These are phyloP conservation scores for Backusella luteola DNA, from an alignment of 192 early-diverging fungal genomes.

Conservation along the genomic window DNA sequence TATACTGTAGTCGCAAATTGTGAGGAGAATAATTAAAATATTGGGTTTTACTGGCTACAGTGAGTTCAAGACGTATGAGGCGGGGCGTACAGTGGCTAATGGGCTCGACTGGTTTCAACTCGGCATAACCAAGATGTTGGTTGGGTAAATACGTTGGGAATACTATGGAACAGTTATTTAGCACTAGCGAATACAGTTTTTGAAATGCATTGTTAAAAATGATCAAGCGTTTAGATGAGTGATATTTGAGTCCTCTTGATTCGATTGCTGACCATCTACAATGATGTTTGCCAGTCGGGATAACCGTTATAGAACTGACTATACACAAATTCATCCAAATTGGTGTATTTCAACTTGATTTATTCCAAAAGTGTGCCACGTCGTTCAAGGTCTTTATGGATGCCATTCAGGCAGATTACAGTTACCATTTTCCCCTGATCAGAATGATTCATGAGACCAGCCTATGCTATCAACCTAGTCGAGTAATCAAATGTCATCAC, in stretches of 20 bases:
- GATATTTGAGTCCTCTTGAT: no score
- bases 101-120: neutral
- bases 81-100: no score
- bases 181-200: neutral
- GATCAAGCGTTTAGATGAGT: neutral
- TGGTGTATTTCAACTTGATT: neutral
- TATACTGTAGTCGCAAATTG: neutral
- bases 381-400: neutral
- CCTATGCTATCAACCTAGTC: no score
- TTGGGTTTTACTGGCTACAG: neutral
- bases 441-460: no score
- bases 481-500: no score
- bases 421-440: no score
- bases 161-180: neutral
- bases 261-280: no score
- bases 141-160: neutral
- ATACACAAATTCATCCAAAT: neutral
- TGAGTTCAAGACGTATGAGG: neutral
- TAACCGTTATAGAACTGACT: neutral
- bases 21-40: neutral
- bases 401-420: neutral
- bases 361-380: neutral
- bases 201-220: neutral
- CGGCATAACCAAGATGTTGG: neutral
- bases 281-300: neutral